Percentiles rank a stretch among this genome's conserved stretches.
These are phyloP conservation scores for Ephemerocybe angulata DNA, from an alignment of 768 basidiomycete species.

Conservation along the genomic window DNA sequence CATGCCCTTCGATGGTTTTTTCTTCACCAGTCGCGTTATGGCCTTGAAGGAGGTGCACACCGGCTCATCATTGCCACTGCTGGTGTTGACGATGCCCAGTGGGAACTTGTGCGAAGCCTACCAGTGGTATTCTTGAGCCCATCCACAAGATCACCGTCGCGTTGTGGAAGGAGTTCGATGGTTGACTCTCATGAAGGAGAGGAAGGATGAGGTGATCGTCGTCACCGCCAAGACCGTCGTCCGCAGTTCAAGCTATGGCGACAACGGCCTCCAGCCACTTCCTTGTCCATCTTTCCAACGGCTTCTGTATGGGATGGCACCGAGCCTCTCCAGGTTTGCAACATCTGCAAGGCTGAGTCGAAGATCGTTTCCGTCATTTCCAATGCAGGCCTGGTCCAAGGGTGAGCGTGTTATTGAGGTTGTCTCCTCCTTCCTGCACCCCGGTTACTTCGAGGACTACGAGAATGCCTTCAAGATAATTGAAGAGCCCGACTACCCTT, in stretches of 20 bases:
- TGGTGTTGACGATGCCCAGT: conserved; percentile 86
- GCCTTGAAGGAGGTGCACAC: conserved; percentile 98
- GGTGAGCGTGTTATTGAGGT: conserved; percentile 88
- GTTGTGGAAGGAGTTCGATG: conserved; percentile 98
- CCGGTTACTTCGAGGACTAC: conserved; percentile 90
- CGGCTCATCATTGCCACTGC: conserved; percentile 83
- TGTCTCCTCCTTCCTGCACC: conserved; percentile 92
- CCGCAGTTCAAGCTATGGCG: conserved; percentile 79
- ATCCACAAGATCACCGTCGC: conserved; percentile 99
- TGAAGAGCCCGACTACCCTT: conserved; percentile 89
- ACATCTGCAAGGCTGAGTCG: conserved; percentile 87
- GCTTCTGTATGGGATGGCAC: conserved; percentile 85
- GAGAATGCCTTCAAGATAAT: conserved; percentile 93
- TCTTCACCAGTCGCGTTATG: conserved; percentile 97
- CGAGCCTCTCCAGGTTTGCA: conserved; percentile 74
- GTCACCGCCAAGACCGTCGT: conserved; percentile 78
- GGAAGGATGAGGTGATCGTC: conserved; percentile 85
- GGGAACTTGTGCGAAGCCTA: conserved; percentile 92
- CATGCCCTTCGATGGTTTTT: conserved; percentile 98
- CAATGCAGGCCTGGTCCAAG: conserved; percentile 81
- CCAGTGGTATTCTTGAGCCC: conserved; percentile 94
- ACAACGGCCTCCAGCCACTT: conserved; percentile 85
- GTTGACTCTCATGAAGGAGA: conserved; percentile 89
- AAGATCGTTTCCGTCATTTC: conserved; percentile 82
- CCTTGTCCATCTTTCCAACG: conserved; percentile 95